Conservation (phyloP, 2,329 filamentous ascomycete genomes). For the Diaporthe aspalathi region DNA sequence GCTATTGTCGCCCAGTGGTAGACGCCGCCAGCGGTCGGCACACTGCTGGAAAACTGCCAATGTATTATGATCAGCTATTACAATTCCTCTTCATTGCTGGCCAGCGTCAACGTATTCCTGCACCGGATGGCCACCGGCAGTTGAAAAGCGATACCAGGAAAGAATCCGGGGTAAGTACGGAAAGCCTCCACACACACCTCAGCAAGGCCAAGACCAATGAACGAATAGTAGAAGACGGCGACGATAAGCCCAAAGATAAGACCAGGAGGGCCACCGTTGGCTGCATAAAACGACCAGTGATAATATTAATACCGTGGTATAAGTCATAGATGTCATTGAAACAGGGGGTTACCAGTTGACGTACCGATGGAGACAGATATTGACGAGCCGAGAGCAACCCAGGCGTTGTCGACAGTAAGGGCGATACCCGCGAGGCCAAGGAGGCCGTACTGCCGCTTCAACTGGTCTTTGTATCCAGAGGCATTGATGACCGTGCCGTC, state of each 20-base stretch:
- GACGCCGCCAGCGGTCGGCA: slow-evolving; percentile 69
- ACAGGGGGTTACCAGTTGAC: slow-evolving; percentile 1
- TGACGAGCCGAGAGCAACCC: slow-evolving; percentile 72
- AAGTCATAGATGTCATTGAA: slow-evolving; percentile 9
- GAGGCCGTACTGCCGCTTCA: slow-evolving; percentile 71
- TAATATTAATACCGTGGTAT: slow-evolving; percentile 27
- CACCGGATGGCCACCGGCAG: background rate
- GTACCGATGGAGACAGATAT: slow-evolving; percentile 63
- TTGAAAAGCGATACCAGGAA: slow-evolving; percentile 32
- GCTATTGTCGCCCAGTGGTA: slow-evolving; percentile 72
- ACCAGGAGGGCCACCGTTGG: slow-evolving; percentile 56
- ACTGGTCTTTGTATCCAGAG: slow-evolving; percentile 72
- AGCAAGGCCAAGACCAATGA: slow-evolving; percentile 55
- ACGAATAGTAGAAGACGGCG: slow-evolving; percentile 56
- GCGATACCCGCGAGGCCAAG: slow-evolving; percentile 69
- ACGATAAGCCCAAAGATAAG: slow-evolving; percentile 57
- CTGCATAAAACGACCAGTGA: slow-evolving; percentile 41
- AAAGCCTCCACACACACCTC: slow-evolving; percentile 47
- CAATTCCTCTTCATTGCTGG: background rate
- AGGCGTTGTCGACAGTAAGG: slow-evolving; percentile 73
- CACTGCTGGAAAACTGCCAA: slow-evolving; percentile 67
- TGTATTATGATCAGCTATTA: slow-evolving; percentile 49
- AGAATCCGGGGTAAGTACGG: background rate
- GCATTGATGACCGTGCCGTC: slow-evolving; percentile 66
- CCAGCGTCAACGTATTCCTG: background rate